Evolutionary conservation across 2,329 filamentous ascomycete genomes (phyloP).

Genomic region (Talaromyces funiculosus): DNA sequence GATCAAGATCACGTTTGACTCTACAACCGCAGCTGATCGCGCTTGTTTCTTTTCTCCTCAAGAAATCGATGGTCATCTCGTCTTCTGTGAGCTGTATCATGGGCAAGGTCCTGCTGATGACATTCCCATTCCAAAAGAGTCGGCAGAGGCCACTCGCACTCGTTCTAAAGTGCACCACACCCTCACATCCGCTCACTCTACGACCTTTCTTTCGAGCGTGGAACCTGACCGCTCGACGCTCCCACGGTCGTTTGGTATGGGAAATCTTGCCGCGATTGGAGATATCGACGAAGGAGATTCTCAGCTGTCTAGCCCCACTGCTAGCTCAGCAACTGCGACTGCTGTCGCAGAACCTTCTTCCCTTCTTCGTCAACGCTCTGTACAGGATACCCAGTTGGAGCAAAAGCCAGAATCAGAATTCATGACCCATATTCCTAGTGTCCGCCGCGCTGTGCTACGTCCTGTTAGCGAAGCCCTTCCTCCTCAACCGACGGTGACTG

Average conservation of each 20-base stretch:
- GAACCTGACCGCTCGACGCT: constrained; percentile 33
- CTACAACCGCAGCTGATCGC: constrained; percentile 62
- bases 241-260: constrained; percentile 37
- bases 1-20: constrained; percentile 83
- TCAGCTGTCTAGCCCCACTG: constrained; percentile 34
- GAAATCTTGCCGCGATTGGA: constrained; percentile 27
- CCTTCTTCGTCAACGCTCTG: constrained; percentile 25
- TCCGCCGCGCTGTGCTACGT: constrained; percentile 59
- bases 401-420: constrained; percentile 39
- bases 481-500: constrained; percentile 60
- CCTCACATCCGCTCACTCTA: constrained; percentile 32
- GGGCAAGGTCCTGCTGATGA: constrained; percentile 61
- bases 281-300: constrained; percentile 31
- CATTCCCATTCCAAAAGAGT: constrained; percentile 53
- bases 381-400: constrained; percentile 26
- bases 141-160: constrained; percentile 21
- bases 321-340: constrained; percentile 38
- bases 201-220: constrained; percentile 28
- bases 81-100: constrained; percentile 66
- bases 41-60: constrained; percentile 67
- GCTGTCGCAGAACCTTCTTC: constrained; percentile 16
- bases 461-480: constrained; percentile 66
- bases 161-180: constrained; percentile 29
- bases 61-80: constrained; percentile 62
- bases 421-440: constrained; percentile 59